Percentiles rank a stretch among this genome's conserved stretches.
phyloP scores from a whole-genome alignment of 2,329 filamentous ascomycete species.

The Trichoderma guizhouense region DNA sequence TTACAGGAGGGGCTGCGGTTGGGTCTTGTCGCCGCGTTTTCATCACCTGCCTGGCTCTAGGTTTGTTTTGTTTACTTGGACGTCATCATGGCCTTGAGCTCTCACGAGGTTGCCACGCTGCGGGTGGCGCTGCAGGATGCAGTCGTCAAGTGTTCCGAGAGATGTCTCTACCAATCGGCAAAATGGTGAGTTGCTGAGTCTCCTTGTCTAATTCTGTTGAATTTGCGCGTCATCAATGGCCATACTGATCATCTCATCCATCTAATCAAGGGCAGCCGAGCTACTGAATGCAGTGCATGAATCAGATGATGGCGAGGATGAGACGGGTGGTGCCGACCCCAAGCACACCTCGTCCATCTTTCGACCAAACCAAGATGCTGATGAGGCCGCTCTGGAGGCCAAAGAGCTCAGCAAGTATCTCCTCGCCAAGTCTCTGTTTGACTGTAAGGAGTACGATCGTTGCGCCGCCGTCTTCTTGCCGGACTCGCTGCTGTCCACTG shows the following conservation, averaged over 20 bases:
- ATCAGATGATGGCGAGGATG: slow-evolving; percentile 52
- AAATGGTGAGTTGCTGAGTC: slow-evolving; percentile 69
- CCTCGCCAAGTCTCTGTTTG: slow-evolving; percentile 89
- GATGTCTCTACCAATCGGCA: slow-evolving; percentile 91
- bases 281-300: slow-evolving; percentile 80
- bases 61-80: slow-evolving; percentile 18
- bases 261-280: slow-evolving; percentile 74
- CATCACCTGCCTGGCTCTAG: neutral
- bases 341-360: slow-evolving; percentile 47
- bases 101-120: slow-evolving; percentile 60
- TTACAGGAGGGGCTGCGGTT: neutral
- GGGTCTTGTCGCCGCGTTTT: neutral
- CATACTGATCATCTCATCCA: slow-evolving; percentile 6
- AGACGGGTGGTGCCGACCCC: slow-evolving; percentile 29
- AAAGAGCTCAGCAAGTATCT: slow-evolving; percentile 80
- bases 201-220: neutral
- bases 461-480: slow-evolving; percentile 87
- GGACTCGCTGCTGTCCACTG: slow-evolving; percentile 68
- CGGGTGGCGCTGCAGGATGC: slow-evolving; percentile 77
- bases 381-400: slow-evolving; percentile 72
- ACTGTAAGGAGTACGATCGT: slow-evolving; percentile 91
- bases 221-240: neutral
- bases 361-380: slow-evolving; percentile 60
- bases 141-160: slow-evolving; percentile 85
- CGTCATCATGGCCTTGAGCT: slow-evolving; percentile 52